These are phyloP conservation scores for Alternaria longipes DNA, from an alignment of 2,329 filamentous ascomycete species.

Conservation along the genomic window DNA sequence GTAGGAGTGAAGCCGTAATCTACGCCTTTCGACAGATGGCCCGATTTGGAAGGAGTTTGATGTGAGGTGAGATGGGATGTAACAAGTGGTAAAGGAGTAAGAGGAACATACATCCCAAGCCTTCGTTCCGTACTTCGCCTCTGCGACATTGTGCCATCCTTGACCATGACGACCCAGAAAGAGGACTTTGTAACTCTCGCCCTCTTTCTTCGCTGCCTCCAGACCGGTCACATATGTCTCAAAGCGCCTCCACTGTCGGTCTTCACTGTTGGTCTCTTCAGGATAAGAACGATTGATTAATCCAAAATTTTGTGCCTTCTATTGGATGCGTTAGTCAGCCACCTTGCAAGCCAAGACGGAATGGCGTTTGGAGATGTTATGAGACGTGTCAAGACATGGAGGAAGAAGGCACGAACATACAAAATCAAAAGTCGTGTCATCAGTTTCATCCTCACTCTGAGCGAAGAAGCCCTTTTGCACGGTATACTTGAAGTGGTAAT, in stretches of 20 bases:
- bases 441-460: slow-evolving; percentile 67
- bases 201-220: slow-evolving; percentile 55
- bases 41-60: not conserved
- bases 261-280: slow-evolving; percentile 50
- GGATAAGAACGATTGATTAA: slow-evolving; percentile 69
- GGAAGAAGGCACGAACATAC: slow-evolving; percentile 51
- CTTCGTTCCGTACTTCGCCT: slow-evolving; percentile 72
- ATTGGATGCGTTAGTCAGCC: not conserved
- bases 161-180: slow-evolving; percentile 76
- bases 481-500: slow-evolving; percentile 64
- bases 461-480: slow-evolving; percentile 69
- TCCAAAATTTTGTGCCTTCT: slow-evolving; percentile 65
- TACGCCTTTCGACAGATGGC: not conserved
- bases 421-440: slow-evolving; percentile 69
- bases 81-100: not conserved
- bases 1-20: not conserved
- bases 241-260: slow-evolving; percentile 69
- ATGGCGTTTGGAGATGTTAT: not conserved
- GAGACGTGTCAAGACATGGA: not conserved
- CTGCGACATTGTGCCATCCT: slow-evolving; percentile 71
- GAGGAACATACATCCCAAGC: slow-evolving; percentile 68
- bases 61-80: not conserved
- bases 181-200: slow-evolving; percentile 70
- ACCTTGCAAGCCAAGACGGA: too few relatives aligned
- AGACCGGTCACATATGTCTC: slow-evolving; percentile 63